phyloP scores from a whole-genome alignment of 2,329 filamentous ascomycete genomes.

The Penicillium sp. region DNA sequence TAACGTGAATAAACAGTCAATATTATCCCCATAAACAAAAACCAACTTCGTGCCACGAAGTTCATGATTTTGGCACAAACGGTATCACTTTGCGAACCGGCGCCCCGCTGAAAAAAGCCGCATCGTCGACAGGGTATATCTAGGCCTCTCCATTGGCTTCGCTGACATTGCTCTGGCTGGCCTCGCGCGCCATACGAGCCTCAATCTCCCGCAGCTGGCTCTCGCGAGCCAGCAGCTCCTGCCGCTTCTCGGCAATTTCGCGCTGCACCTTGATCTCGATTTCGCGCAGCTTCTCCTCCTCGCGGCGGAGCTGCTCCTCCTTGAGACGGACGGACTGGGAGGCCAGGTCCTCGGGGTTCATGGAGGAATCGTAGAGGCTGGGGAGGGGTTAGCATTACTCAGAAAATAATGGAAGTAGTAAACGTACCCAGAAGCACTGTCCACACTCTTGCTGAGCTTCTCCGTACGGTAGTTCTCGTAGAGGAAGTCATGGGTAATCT shows the following conservation, averaged over 20 bases:
- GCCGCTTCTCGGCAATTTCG: slow-evolving; percentile 99
- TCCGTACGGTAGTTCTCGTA: slow-evolving; percentile 99
- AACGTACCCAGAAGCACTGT: slow-evolving; percentile 83
- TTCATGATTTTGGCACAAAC: slow-evolving; percentile 40
- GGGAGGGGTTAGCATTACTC: slow-evolving; percentile 40
- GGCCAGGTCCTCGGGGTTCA: slow-evolving; percentile 97
- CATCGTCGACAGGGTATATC: slow-evolving; percentile 30
- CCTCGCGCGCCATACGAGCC: slow-evolving; percentile 91
- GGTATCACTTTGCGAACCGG: slow-evolving; percentile 33
- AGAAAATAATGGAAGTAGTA: background rate
- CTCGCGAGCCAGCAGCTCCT: slow-evolving; percentile 95
- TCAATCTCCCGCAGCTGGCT: slow-evolving; percentile 99
- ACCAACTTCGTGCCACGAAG: slow-evolving; percentile 34
- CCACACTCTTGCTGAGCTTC: slow-evolving; percentile 99
- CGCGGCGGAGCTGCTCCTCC: slow-evolving; percentile 97
- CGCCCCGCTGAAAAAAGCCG: slow-evolving; percentile 29
- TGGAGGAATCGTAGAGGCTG: slow-evolving; percentile 69
- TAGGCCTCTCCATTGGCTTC: slow-evolving; percentile 40
- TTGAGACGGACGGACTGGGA: slow-evolving; percentile 97
- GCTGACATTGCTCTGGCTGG: slow-evolving; percentile 48
- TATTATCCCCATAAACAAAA: slow-evolving; percentile 41
- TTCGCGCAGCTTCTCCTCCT: slow-evolving; percentile 99
- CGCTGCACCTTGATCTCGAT: slow-evolving; percentile 99
- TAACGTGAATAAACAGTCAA: slow-evolving; percentile 44
- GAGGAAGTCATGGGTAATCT: slow-evolving; percentile 99